Evolutionary conservation across 345 rosid species (phyloP).

Genomic region (Brassica cretica): DNA sequence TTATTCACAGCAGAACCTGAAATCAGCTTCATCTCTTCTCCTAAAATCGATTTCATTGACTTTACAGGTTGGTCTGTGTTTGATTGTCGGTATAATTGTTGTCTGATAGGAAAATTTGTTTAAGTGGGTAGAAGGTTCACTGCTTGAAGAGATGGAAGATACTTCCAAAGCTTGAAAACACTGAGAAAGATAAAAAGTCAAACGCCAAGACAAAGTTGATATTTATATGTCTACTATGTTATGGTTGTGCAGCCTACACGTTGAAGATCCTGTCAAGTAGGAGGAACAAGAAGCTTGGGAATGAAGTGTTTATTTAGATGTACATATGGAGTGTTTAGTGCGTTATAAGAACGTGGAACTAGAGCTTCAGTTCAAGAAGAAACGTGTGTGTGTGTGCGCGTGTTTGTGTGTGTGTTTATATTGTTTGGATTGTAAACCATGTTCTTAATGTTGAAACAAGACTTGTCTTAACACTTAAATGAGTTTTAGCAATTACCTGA

Average conservation of each 20-base stretch:
- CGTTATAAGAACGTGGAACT: slow-evolving; percentile 14
- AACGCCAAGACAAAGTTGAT: not conserved
- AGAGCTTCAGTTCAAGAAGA: slow-evolving; percentile 4
- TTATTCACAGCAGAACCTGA: too few species aligned
- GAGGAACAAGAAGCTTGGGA: slow-evolving; percentile 24
- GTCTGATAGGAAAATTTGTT: too few species aligned
- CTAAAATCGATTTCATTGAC: too few species aligned
- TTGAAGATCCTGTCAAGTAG: slow-evolving; percentile 21
- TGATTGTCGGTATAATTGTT: too few species aligned
- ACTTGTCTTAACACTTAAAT: not conserved
- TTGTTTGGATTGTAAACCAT: slow-evolving; percentile 14
- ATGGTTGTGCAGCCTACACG: slow-evolving; percentile 36
- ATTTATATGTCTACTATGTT: not conserved
- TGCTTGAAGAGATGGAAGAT: too few species aligned
- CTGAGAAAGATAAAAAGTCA: not conserved
- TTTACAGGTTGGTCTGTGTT: too few species aligned
- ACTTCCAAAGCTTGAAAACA: too few species aligned
- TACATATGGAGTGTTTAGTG: slow-evolving; percentile 26
- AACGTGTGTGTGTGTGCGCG: not conserved
- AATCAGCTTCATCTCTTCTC: too few species aligned
- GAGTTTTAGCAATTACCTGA: slow-evolving; percentile 11
- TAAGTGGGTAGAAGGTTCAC: too few species aligned
- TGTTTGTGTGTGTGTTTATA: slow-evolving; percentile 13
- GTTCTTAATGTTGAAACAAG: slow-evolving; percentile 20
- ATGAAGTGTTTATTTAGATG: slow-evolving; percentile 25